phyloP scores from a whole-genome alignment of 2,329 filamentous ascomycete species.

The Pseudogymnoascus sp. region DNA sequence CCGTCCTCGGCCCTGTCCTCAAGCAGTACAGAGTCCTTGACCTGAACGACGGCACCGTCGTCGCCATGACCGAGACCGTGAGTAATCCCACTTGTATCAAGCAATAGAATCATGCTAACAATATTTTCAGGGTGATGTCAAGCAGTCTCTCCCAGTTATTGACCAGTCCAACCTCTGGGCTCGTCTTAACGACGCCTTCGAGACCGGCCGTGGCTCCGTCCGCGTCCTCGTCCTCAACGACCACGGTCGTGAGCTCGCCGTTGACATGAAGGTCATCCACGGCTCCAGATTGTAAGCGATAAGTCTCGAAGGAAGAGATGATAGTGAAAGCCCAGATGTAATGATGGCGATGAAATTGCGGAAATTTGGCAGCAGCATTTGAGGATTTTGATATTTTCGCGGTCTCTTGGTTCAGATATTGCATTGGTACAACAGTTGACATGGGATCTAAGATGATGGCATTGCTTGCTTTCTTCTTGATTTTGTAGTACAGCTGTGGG shows the following conservation, averaged over 20 bases:
- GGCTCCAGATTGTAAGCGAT: constrained; percentile 54
- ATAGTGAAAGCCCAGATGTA: constrained; percentile 1
- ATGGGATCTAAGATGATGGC: constrained; percentile 1
- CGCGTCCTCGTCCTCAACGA: constrained; percentile 95
- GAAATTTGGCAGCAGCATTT: constrained; percentile 7
- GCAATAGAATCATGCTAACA: background rate
- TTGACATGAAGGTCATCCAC: constrained; percentile 99
- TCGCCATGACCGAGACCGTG: constrained; percentile 91
- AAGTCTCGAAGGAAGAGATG: constrained; percentile 12
- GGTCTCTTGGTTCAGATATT: constrained; percentile 8
- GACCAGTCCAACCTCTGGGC: constrained; percentile 86
- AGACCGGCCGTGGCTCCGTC: constrained; percentile 85
- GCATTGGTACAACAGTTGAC: constrained; percentile 3
- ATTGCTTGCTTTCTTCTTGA: constrained; percentile 8
- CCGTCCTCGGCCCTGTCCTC: constrained; percentile 98
- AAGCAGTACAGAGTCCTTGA: constrained; percentile 99
- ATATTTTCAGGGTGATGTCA: constrained; percentile 66
- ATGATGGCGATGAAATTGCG: constrained; percentile 8
- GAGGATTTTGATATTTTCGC: constrained; percentile 6
- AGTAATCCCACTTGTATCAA: background rate
- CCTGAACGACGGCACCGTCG: constrained; percentile 77
- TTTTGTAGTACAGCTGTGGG: constrained; percentile 5
- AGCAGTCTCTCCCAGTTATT: constrained; percentile 87
- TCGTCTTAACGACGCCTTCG: constrained; percentile 76
- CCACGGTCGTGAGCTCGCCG: constrained; percentile 84